Conservation (phyloP, 768 basidiomycete genomes). For the Lactifluus volemus region DNA sequence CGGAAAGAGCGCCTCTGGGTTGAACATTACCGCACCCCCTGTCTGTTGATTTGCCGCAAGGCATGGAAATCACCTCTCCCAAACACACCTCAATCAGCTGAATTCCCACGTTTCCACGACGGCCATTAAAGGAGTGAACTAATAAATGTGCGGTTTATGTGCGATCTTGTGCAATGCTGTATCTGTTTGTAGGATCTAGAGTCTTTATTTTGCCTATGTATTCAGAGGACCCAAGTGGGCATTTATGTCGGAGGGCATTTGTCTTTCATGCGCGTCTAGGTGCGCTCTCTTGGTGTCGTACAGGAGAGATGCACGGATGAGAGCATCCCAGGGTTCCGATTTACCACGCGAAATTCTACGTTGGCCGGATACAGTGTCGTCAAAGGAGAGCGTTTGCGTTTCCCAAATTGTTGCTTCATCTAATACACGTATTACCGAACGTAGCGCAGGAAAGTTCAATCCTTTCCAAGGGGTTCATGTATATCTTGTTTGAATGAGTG, state of each 20-base stretch:
- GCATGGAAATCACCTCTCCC: background rate
- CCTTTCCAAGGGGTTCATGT: too few relatives aligned
- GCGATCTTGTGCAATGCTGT: constrained; percentile 9
- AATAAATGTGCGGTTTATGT: background rate
- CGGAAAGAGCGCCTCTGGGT: background rate
- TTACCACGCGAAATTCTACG: too few relatives aligned
- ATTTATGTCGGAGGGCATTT: background rate
- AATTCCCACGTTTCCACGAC: background rate
- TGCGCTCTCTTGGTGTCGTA: background rate
- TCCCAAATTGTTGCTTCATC: too few relatives aligned
- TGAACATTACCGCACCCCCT: background rate
- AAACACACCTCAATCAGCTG: background rate
- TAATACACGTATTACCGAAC: too few relatives aligned
- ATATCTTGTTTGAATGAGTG: too few relatives aligned
- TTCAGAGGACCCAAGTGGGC: background rate
- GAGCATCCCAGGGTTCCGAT: too few relatives aligned
- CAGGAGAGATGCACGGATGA: too few relatives aligned
- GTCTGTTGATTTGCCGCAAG: background rate
- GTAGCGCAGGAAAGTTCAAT: too few relatives aligned
- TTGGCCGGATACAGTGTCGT: too few relatives aligned
- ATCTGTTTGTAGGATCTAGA: constrained; percentile 17
- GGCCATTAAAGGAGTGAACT: background rate
- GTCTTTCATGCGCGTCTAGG: background rate
- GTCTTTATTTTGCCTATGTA: constrained; percentile 3
- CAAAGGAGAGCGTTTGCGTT: too few relatives aligned